Percentiles rank a stretch among this genome's conserved stretches.
phyloP scores from a whole-genome alignment of 2,329 filamentous ascomycete genomes.

The Apiospora hydei region DNA sequence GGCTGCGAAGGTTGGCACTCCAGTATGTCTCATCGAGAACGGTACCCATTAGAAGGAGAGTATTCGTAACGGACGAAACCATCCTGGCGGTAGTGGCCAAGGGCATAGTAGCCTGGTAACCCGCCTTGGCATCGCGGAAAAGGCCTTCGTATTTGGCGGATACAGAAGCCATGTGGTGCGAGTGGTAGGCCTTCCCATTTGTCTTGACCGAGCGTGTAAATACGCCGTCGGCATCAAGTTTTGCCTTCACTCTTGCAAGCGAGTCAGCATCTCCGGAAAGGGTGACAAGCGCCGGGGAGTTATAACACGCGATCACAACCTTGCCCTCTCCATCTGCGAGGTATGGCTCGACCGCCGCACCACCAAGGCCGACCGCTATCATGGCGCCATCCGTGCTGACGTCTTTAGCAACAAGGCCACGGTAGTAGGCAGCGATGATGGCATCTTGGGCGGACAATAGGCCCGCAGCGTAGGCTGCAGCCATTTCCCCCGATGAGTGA shows the following conservation, averaged over 20 bases:
- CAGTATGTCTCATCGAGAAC: constrained; percentile 33
- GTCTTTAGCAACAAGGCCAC: constrained; percentile 30
- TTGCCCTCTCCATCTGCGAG: constrained; percentile 34
- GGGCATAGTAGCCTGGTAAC: constrained; percentile 1
- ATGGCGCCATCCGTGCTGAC: constrained; percentile 37
- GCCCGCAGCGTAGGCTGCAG: constrained; percentile 49
- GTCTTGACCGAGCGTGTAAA: constrained; percentile 55
- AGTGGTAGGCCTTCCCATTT: constrained; percentile 45
- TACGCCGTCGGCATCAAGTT: constrained; percentile 50
- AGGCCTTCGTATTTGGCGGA: constrained; percentile 40
- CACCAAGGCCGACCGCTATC: constrained; percentile 42
- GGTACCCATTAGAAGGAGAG: constrained; percentile 22
- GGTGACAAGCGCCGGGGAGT: constrained; percentile 52
- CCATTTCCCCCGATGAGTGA: constrained; percentile 52
- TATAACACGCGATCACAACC: constrained; percentile 47
- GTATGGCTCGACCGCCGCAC: constrained; percentile 32
- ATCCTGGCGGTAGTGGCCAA: constrained; percentile 14
- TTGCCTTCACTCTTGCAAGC: constrained; percentile 47
- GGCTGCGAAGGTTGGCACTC: constrained; percentile 36
- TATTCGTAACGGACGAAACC: constrained; percentile 36
- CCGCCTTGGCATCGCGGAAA: not conserved
- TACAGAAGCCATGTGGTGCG: constrained; percentile 50
- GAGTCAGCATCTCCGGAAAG: constrained; percentile 55
- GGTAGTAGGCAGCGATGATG: constrained; percentile 36
- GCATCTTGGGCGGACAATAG: constrained; percentile 36